Base-by-base conservation (phyloP, 2,329 filamentous ascomycete genomes). In the Xylariales sp. region DNA sequence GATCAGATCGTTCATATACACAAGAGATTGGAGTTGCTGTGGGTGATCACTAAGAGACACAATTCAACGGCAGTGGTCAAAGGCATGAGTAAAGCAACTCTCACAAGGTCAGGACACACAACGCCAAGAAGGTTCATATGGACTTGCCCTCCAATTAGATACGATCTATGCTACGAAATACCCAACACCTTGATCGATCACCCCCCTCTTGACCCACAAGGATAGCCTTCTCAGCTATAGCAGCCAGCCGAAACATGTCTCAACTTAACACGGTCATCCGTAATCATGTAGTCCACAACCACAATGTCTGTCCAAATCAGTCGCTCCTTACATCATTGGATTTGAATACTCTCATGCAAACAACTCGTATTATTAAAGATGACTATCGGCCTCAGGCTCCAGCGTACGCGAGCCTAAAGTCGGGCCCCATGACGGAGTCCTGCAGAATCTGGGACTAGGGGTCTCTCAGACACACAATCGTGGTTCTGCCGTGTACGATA, bases 211-310 rank as follows among this genome's bases (percentile, higher is more conserved):
- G n/a, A n/a, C n/a, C n/a, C 29, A 38, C 45, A 16, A 70, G 66
- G 42, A 73, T 66, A 2, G 70, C 71, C 46, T 70, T 65, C 54
- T 73, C 70, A 15, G 63, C 68, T 56, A 73, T 61, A 8, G 69
- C 66, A 49, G 62, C 62, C 20, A 73, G 60, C n/a, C 70, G 69
- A 60, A 73, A 73, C 34, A 73, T 73, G 70, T 32, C 70, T 60
- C 28, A 68, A 60, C 52, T 70, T 65, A 3, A 65, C 65, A 33
- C 63, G 62, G 31, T 63, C 61, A 33, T 72, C 70, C 24, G 69
- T 66, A 11, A 38, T 35, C 18, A 42, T 40, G 46, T 72, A 72
- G 50, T 73, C 70, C 4, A 73, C 68, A 31, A 71, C 70, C 19
- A 69, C 70, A 3, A 70, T 70, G 51, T 73, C 68, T 42, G 35